These are phyloP conservation scores for Graphium sp. DNA, from an alignment of 2,329 filamentous ascomycete genomes.

Conservation along the genomic window DNA sequence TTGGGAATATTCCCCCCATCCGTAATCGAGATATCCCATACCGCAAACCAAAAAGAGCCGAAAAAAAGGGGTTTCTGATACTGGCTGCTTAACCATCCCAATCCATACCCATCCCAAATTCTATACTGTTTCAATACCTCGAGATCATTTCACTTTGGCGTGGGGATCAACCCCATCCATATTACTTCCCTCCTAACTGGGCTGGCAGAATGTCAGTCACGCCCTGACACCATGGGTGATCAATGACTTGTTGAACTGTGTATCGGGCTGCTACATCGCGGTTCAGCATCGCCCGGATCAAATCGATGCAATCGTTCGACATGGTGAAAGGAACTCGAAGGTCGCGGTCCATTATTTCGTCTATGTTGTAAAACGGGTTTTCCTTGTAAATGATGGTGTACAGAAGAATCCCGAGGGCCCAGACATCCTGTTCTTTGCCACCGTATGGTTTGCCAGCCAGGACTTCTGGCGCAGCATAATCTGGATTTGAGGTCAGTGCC, in stretches of 20 bases:
- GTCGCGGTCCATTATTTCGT: conserved; percentile 97
- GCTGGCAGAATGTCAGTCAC: too few species aligned
- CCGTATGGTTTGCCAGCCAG: conserved; percentile 81
- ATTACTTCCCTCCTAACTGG: too few species aligned
- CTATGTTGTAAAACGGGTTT: conserved; percentile 96
- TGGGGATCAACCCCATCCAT: too few species aligned
- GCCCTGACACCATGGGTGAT: conserved; percentile 62
- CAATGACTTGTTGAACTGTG: conserved; percentile 74
- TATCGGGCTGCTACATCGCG: conserved; percentile 70
- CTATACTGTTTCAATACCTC: conserved; percentile 1
- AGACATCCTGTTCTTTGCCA: conserved; percentile 95
- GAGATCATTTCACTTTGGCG: too few species aligned
- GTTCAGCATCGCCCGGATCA: conserved; percentile 84
- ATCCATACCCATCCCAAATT: too few species aligned
- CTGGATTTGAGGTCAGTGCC: too few species aligned
- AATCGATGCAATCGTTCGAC: conserved; percentile 82
- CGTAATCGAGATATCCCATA: too few species aligned
- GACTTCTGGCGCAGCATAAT: conserved; percentile 97
- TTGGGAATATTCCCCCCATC: too few species aligned
- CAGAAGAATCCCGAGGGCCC: conserved; percentile 89
- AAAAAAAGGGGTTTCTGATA: too few species aligned
- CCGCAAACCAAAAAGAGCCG: too few species aligned
- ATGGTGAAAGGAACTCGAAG: conserved; percentile 76
- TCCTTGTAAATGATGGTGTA: conserved; percentile 99
- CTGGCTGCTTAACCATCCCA: too few species aligned